A percentile compares a stretch with the other conserved stretches of the same genome.
These are phyloP conservation scores for Tuctoria greenei DNA, from an alignment of 176 grass and related monocot species.

Conservation along the genomic window DNA sequence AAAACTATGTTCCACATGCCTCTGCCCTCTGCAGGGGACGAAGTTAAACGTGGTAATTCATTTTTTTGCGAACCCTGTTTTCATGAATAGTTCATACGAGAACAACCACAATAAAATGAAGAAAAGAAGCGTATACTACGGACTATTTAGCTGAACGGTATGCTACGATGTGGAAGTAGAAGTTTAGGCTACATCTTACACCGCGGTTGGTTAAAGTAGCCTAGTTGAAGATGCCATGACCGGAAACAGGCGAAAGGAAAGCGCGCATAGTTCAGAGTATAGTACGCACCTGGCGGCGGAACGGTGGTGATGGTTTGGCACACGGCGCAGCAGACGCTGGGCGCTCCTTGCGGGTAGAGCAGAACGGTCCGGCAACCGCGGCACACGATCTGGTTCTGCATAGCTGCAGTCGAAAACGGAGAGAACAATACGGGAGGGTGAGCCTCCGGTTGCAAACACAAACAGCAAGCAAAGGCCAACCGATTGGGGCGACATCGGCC, in stretches of 20 bases:
- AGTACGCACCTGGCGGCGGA: conserved; percentile 54
- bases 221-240: not conserved
- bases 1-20: too few relatives aligned
- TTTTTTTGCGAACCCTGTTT: too few relatives aligned
- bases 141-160: too few relatives aligned
- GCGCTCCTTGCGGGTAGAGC: conserved; percentile 66
- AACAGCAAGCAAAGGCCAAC: not conserved
- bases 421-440: not conserved
- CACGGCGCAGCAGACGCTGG: conserved; percentile 73
- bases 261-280: not conserved
- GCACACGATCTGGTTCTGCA: conserved; percentile 90
- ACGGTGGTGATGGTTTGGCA: conserved; percentile 72
- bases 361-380: conserved; percentile 65
- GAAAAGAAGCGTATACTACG: too few relatives aligned
- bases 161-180: too few relatives aligned
- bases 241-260: not conserved
- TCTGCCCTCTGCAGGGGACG: too few relatives aligned
- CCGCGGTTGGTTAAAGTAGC: too few relatives aligned
- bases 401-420: conserved; percentile 31
- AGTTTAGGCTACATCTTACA: too few relatives aligned
- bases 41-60: too few relatives aligned
- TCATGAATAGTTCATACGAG: too few relatives aligned
- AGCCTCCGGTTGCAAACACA: not conserved
- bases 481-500: not conserved
- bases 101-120: too few relatives aligned